Base-by-base conservation (phyloP, 805 yeast species). In the Ogataea corticis region DNA sequence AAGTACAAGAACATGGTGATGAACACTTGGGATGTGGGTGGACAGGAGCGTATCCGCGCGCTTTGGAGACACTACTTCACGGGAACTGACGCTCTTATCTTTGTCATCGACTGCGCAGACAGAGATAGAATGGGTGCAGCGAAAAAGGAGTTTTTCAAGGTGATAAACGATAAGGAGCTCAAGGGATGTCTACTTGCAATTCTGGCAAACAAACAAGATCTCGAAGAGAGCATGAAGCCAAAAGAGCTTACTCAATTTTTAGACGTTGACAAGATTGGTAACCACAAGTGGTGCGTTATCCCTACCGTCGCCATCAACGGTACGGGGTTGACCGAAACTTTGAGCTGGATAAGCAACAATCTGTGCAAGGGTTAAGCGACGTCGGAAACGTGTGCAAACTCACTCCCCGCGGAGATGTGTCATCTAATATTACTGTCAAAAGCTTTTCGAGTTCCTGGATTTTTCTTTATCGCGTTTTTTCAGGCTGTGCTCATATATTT, bases 41-140 rank as follows among this genome's bases (percentile, higher is more conserved):
- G 97, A 63, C 97, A 89, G 71, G 95, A 87, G 59, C 75, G 95
- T 66, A 79, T 90, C 56, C 80, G 97, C 62, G 96, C 95, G 0
- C 73, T 91, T 47, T 91, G 98, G 97, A 82, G 97, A 67, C 97
- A 91, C 63, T 91, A 91, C 69, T 89, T 86, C 68, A 87, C 96
- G 11, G 96, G 96, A 31, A 88, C 97, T 4, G 86, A 89, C 62
- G 96, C 96, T 9, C 75, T 91, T 47, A 88, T 91, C 44, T 91
- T 87, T 65, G 97, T 91, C 44, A 85, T 91, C 49, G 98, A 91
- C 67, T 78, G 89, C 5, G 80, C 86, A 7, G 96, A 90, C 66
- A 62, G 69, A 36, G 77, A 73, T 27, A 75, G 97, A 59, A 69
- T 91, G 55, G 82, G 80, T 41, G 94, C 86, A 65, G 85, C 94